These are phyloP conservation scores for Aspergillus pseudotamarii DNA, from an alignment of 2,329 filamentous ascomycete species.

Conservation along the genomic window DNA sequence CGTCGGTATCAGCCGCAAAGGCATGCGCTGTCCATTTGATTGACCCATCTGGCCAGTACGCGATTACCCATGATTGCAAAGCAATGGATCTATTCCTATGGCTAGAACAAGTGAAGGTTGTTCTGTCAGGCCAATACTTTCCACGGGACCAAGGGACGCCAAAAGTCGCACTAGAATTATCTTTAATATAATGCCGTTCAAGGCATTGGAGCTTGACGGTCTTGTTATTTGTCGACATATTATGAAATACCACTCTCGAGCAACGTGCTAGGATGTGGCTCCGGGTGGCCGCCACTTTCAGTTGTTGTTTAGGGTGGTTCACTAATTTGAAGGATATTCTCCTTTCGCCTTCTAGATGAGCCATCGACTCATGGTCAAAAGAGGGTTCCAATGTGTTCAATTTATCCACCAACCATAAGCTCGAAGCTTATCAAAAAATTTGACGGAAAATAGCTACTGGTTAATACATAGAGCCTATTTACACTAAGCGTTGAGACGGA, in stretches of 20 bases:
- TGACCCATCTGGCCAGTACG: conserved; percentile 63
- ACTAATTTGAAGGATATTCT: neutral
- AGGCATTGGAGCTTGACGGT: neutral
- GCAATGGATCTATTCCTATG: conserved; percentile 19
- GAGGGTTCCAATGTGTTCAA: neutral
- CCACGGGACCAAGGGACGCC: conserved; percentile 49
- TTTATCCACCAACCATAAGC: neutral
- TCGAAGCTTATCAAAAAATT: neutral
- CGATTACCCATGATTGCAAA: conserved; percentile 60
- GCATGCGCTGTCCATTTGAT: conserved; percentile 66
- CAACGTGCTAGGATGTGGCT: neutral
- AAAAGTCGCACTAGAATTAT: conserved; percentile 43
- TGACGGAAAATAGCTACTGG: neutral
- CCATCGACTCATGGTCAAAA: neutral
- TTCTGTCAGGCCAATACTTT: conserved; percentile 40
- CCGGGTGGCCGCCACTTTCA: neutral
- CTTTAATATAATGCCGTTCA: neutral
- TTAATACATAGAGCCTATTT: neutral
- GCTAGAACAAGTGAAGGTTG: conserved; percentile 39
- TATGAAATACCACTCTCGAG: neutral
- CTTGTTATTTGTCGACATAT: neutral
- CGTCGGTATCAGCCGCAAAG: conserved; percentile 46
- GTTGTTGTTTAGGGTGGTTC: neutral
- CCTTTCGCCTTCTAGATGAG: neutral
- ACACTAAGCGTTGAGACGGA: neutral